Percentiles rank a stretch among this genome's conserved stretches.
These are phyloP conservation scores for Gamarada debralockiae DNA, from an alignment of 495 filamentous ascomycete species.

Conservation along the genomic window DNA sequence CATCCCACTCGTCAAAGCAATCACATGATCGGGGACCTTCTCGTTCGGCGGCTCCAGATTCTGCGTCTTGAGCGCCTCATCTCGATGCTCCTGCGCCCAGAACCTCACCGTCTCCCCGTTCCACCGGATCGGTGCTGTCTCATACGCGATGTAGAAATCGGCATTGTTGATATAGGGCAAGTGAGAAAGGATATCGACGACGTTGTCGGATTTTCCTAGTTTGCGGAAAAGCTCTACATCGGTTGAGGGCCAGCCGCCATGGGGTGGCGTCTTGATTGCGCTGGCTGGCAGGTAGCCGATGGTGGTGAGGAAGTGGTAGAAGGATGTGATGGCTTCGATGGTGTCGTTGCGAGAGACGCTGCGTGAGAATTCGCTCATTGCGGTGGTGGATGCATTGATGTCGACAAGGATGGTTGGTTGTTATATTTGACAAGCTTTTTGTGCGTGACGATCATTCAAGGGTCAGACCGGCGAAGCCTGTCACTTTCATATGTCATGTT, in stretches of 20 bases:
- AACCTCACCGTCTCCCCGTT: too few species aligned
- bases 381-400: too few species aligned
- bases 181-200: conserved; percentile 7
- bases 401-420: too few species aligned
- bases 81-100: background rate
- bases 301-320: conserved; percentile 5
- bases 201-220: conserved; percentile 2
- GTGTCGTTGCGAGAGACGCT: conserved; percentile 1
- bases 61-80: background rate
- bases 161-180: background rate
- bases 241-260: background rate
- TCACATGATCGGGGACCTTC: background rate
- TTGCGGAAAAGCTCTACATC: background rate
- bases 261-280: background rate
- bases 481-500: too few species aligned
- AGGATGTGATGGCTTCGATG: background rate
- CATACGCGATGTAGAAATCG: background rate
- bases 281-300: background rate
- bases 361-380: too few species aligned
- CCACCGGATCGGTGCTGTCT: background rate
- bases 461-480: too few species aligned
- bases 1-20: background rate
- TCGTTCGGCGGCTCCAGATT: background rate
- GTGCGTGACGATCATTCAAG: too few species aligned
- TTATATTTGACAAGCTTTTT: too few species aligned